A percentile compares a stretch with the other conserved stretches of the same genome.
Conservation (phyloP, 169 alveolate species). For the Plasmodium gaboni region DNA sequence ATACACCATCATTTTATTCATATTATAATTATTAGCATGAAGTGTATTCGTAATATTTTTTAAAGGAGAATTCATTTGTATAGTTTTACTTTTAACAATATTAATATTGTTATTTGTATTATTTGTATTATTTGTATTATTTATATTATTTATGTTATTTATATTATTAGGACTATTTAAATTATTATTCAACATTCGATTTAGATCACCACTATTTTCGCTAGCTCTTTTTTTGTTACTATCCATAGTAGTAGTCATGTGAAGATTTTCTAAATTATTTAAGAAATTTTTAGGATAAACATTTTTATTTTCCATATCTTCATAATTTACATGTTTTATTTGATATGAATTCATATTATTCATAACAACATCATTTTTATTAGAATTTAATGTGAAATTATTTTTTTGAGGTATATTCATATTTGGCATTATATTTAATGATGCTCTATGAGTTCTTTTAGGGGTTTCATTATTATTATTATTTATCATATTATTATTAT, state of each 20-base stretch:
- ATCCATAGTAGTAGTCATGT: slow-evolving; percentile 2
- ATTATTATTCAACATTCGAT: slow-evolving; percentile 12
- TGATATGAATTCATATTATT: slow-evolving; percentile 27
- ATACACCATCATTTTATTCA: not conserved
- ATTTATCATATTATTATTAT: not conserved
- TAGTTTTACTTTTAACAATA: slow-evolving; percentile 12
- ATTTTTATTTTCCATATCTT: slow-evolving; percentile 12
- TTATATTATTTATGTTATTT: not conserved
- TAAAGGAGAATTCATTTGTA: not conserved
- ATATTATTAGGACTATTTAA: slow-evolving; percentile 11
- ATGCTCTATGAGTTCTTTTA: slow-evolving; percentile 2
- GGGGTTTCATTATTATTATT: slow-evolving; percentile 1
- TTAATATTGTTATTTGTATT: slow-evolving; percentile 8
- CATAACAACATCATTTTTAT: slow-evolving; percentile 21
- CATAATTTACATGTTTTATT: slow-evolving; percentile 11
- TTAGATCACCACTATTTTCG: slow-evolving; percentile 20
- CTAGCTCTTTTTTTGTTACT: not conserved
- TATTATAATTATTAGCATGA: slow-evolving; percentile 17
- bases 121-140: not conserved
- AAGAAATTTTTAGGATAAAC: not conserved
- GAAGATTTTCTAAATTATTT: slow-evolving; percentile 1
- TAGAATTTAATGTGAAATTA: slow-evolving; percentile 3
- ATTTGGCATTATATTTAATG: slow-evolving; percentile 24
- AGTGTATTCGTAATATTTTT: not conserved
- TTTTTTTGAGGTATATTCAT: slow-evolving; percentile 27